Evolutionary conservation across 2,329 filamentous ascomycete genomes (phyloP).

Genomic region (Xylariaceae sp.): DNA sequence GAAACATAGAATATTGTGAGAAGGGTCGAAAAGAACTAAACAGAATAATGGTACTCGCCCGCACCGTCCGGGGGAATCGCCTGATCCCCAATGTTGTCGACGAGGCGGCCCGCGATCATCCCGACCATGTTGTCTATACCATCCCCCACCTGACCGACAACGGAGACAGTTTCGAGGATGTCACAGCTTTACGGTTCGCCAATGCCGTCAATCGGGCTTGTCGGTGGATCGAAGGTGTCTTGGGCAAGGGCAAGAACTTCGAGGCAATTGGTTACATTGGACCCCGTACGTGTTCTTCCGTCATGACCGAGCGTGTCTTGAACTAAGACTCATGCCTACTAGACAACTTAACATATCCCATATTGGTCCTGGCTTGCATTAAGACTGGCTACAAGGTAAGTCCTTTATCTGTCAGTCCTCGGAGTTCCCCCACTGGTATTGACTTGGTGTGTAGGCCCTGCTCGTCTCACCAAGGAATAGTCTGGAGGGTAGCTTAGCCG

Average conservation of each 20-base stretch:
- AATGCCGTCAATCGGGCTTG: constrained; percentile 23
- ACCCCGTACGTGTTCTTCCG: constrained; percentile 17
- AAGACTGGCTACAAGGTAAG: constrained; percentile 26
- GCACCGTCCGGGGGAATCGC: constrained; percentile 19
- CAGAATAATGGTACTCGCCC: constrained; percentile 16
- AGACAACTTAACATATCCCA: constrained; percentile 24
- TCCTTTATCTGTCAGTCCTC: not conserved
- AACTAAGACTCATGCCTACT: constrained; percentile 9
- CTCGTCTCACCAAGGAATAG: constrained; percentile 24
- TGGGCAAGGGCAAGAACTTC: constrained; percentile 22
- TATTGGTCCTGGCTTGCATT: constrained; percentile 23
- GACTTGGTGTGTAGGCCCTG: constrained; percentile 16
- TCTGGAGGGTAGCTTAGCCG: constrained; percentile 22
- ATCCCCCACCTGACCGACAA: constrained; percentile 23
- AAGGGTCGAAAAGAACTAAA: not conserved
- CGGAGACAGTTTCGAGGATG: constrained; percentile 23
- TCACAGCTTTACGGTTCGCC: constrained; percentile 23
- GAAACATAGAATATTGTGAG: not conserved
- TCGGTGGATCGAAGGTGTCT: constrained; percentile 21
- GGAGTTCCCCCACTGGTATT: not conserved
- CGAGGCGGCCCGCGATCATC: constrained; percentile 21
- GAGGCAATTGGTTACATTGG: constrained; percentile 24
- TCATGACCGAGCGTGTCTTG: not conserved
- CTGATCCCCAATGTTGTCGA: constrained; percentile 25
- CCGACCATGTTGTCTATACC: constrained; percentile 23